Percentiles rank a stretch among this genome's conserved stretches.
These are phyloP conservation scores for Paraconiothyrium sp. DNA, from an alignment of 2,329 filamentous ascomycete genomes.

Conservation along the genomic window DNA sequence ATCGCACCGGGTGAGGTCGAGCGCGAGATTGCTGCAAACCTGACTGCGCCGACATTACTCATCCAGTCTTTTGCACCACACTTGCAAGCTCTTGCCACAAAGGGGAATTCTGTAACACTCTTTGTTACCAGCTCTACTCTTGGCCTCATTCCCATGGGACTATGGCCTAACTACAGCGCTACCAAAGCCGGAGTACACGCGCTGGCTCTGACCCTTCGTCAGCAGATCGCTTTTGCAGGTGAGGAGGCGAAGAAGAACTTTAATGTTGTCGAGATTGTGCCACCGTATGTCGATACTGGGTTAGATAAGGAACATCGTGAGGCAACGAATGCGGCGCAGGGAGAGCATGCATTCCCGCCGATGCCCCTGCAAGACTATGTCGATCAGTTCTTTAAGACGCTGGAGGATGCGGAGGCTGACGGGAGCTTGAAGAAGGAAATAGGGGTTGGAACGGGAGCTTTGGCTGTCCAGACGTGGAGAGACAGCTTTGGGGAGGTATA, in stretches of 20 bases:
- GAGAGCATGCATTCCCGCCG: slow-evolving; percentile 33
- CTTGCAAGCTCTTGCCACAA: neutral
- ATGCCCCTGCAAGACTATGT: slow-evolving; percentile 49
- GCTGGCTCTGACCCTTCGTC: slow-evolving; percentile 12
- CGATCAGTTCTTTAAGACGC: slow-evolving; percentile 12
- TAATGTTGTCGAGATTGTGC: slow-evolving; percentile 48
- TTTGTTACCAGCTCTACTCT: slow-evolving; percentile 9
- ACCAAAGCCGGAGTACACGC: slow-evolving; percentile 20
- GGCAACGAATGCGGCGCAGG: slow-evolving; percentile 20
- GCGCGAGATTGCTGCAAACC: slow-evolving; percentile 16
- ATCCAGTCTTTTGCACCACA: slow-evolving; percentile 14
- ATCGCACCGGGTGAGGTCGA: slow-evolving; percentile 6
- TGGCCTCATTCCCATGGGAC: slow-evolving; percentile 10
- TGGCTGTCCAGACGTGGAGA: slow-evolving; percentile 21
- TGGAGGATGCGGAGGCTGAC: slow-evolving; percentile 16
- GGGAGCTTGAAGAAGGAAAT: slow-evolving; percentile 22
- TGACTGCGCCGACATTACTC: slow-evolving; percentile 16
- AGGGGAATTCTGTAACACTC: slow-evolving; percentile 4
- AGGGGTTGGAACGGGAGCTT: slow-evolving; percentile 16
- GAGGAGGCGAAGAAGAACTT: slow-evolving; percentile 32
- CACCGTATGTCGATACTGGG: slow-evolving; percentile 50
- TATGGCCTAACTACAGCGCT: slow-evolving; percentile 18
- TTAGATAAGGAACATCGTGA: slow-evolving; percentile 41
- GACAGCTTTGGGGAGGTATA: slow-evolving; percentile 19
- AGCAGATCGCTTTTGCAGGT: slow-evolving; percentile 15